Base-by-base conservation (phyloP, 225 moss, liverwort and hornwort genomes). In the Bryum argenteum region DNA sequence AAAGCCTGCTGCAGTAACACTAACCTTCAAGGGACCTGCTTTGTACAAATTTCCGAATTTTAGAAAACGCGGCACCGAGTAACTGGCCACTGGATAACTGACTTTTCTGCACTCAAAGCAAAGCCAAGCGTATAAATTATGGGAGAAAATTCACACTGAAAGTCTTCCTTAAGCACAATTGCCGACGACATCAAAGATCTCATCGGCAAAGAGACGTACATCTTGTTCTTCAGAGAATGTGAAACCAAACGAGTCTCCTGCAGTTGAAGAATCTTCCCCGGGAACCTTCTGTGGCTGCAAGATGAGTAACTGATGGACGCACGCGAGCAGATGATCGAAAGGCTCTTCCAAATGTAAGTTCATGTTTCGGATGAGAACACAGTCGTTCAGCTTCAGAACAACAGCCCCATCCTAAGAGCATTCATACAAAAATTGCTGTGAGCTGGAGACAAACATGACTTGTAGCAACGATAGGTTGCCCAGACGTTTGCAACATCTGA, bases 321-420 rank as follows among this genome's bases (percentile, higher is more conserved):
- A 94, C 51, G 78, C 80, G 23, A 94, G 42, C 59, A 94, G 82
- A 69, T 90, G 90, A 84, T 92, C 88, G 33, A 91, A 75, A 72
- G 94, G 92, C 77, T 94, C 94, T 75, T 91, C 77, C 55, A 92
- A 74, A 67, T 83, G 82, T 70, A 91, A 82, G 74, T 70, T 84
- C 71, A 79, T 87, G 78, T 91, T 90, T 52, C 87, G 88, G 28
- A 85, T 83, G 45, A 85, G 70, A 50, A 94, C 88, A 72, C 91
- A 94, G 23, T 80, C 85, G 65, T 84, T 82, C 20, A 94, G 81
- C 69, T 94, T 91, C 72, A 94, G 60, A 61, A 57, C 60, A 65
- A 77, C 73, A 58, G 82, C 58, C 57, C 80, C 82, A 70, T 82
- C 88, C 91, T 94, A 81, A 63, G 72, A 79, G 23, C 54, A 69